A percentile compares a stretch with the other conserved stretches of the same genome.
Conservation (phyloP, 75 land plant genomes). For the Chamaecyparis obtusa region DNA sequence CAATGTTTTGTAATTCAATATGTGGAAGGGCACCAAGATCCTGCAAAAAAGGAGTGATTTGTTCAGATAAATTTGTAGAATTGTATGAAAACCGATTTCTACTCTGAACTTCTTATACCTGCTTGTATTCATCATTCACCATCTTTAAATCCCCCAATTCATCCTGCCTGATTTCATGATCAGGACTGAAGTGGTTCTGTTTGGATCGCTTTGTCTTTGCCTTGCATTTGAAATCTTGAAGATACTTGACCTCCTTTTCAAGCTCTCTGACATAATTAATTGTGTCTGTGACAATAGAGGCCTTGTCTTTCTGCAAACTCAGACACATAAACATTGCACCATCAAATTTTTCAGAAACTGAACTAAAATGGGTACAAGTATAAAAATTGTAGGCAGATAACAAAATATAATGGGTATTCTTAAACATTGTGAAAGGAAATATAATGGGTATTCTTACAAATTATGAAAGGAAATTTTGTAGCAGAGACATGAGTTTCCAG, state of each 20-base stretch:
- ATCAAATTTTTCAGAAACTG: not conserved
- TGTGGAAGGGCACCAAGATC: not conserved
- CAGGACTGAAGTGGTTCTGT: not conserved
- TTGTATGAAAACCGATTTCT: not conserved
- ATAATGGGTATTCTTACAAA: no score
- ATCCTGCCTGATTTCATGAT: not conserved
- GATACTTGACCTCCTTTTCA: constrained; percentile 42
- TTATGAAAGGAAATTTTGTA: not conserved
- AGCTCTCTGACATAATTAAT: constrained; percentile 46
- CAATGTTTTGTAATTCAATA: constrained; percentile 36
- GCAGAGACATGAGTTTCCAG: no score
- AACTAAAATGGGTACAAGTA: not conserved
- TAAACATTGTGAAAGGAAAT: no score
- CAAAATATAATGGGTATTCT: not conserved
- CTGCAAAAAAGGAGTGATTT: not conserved
- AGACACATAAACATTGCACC: not conserved
- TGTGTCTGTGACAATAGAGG: constrained; percentile 40
- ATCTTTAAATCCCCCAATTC: not conserved
- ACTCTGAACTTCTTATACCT: not conserved
- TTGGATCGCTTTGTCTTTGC: not conserved
- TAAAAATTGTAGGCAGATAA: not conserved
- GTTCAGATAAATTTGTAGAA: not conserved
- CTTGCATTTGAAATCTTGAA: constrained; percentile 32
- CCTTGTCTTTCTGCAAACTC: constrained; percentile 44
- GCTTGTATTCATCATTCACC: not conserved